A percentile compares a stretch with the other conserved stretches of the same genome.
Evolutionary conservation across 108 stramenopile species (phyloP).

Genomic region (Halocafeteria seosinensis): DNA sequence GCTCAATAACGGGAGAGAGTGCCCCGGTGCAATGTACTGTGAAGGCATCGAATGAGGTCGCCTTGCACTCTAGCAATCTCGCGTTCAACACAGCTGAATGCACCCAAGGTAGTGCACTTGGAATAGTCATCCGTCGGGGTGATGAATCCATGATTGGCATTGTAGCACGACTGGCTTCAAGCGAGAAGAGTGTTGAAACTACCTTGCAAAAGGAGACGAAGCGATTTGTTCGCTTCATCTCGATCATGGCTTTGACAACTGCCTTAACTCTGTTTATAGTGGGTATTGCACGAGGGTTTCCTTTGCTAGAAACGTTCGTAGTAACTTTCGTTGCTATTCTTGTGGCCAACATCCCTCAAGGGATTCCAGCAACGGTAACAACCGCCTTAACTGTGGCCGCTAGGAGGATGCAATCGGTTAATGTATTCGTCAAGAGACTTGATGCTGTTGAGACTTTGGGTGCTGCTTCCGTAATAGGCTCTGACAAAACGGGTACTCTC

Average conservation of each 20-base stretch:
- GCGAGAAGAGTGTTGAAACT: slow-evolving; percentile 26
- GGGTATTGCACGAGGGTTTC: slow-evolving; percentile 19
- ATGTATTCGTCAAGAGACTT: slow-evolving; percentile 43
- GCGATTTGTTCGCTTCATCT: slow-evolving; percentile 46
- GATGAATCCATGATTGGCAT: slow-evolving; percentile 38
- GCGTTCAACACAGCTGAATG: slow-evolving; percentile 43
- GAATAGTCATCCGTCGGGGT: slow-evolving; percentile 34
- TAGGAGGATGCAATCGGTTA: slow-evolving; percentile 7
- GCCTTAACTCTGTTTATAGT: slow-evolving; percentile 33
- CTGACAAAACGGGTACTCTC: slow-evolving; percentile 51
- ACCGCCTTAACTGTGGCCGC: slow-evolving; percentile 19
- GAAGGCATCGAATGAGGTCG: slow-evolving; percentile 28
- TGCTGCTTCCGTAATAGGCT: slow-evolving; percentile 31
- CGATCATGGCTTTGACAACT: slow-evolving; percentile 33
- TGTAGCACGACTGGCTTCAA: slow-evolving; percentile 30
- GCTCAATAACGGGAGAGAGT: slow-evolving; percentile 84
- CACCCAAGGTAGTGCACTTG: slow-evolving; percentile 26
- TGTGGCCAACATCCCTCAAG: slow-evolving; percentile 43
- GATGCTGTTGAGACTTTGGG: slow-evolving; percentile 49
- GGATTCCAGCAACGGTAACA: slow-evolving; percentile 35
- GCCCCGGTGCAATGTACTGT: slow-evolving; percentile 27
- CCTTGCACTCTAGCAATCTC: slow-evolving; percentile 39
- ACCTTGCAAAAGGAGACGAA: slow-evolving; percentile 49
- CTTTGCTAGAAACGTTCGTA: slow-evolving; percentile 20
- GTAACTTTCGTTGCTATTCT: slow-evolving; percentile 41